phyloP scores from a whole-genome alignment of 352 stramenopile species.

The Phytophthora boehmeriae region DNA sequence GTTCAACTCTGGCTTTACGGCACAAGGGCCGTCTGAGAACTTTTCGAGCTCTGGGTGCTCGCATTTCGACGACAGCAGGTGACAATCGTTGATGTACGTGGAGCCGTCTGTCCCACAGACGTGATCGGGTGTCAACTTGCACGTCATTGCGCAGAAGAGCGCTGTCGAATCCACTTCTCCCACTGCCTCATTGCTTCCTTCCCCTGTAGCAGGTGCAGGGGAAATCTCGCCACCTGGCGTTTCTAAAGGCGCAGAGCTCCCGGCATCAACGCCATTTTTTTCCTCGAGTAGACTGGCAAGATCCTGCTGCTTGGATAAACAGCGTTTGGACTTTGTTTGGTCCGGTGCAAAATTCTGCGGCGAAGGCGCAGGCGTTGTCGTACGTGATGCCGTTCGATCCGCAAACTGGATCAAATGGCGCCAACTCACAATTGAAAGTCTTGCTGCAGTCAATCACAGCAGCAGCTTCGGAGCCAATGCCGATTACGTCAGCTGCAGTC shows the following conservation, averaged over 20 bases:
- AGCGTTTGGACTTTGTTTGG: constrained; percentile 1
- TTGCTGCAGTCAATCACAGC: constrained; percentile 23
- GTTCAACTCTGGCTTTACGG: not conserved
- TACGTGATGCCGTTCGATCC: constrained; percentile 47
- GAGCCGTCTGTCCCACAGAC: constrained; percentile 60
- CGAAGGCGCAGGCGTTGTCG: constrained; percentile 47
- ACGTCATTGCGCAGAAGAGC: constrained; percentile 38
- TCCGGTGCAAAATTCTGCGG: constrained; percentile 16
- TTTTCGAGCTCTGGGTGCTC: constrained; percentile 50
- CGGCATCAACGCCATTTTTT: not conserved
- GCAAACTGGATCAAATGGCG: constrained; percentile 34
- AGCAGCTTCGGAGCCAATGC: constrained; percentile 1
- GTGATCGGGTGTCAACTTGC: constrained; percentile 34
- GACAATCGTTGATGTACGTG: constrained; percentile 63
- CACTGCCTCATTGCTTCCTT: not conserved
- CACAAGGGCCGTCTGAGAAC: constrained; percentile 38
- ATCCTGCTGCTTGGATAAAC: constrained; percentile 27
- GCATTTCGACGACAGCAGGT: constrained; percentile 54
- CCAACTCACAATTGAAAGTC: constrained; percentile 15
- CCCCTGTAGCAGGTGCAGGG: not conserved
- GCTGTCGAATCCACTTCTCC: constrained; percentile 21
- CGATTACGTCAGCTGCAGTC: constrained; percentile 6
- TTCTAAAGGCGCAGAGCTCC: constrained; percentile 1
- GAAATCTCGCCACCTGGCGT: not conserved
- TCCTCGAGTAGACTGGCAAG: constrained; percentile 11